A percentile compares a stretch with the other conserved stretches of the same genome.
phyloP scores from a whole-genome alignment of 768 basidiomycete species.

The Serendipita indica region DNA sequence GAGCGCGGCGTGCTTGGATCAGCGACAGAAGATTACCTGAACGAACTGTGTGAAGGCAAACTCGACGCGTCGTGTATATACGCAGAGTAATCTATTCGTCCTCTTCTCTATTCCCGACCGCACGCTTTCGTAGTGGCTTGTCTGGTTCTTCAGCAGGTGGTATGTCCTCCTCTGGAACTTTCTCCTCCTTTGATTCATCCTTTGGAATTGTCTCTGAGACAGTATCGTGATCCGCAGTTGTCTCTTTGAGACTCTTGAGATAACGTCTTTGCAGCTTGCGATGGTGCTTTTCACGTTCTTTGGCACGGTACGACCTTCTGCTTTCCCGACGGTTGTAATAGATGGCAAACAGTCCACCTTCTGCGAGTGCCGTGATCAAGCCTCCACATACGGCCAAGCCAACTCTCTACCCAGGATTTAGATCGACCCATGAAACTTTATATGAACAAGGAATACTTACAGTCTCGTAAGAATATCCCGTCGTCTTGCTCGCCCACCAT shows the following conservation, averaged over 20 bases:
- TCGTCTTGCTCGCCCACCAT: slow-evolving; percentile 8
- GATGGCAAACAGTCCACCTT: neutral
- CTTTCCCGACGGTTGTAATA: slow-evolving; percentile 5
- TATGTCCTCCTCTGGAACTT: no score
- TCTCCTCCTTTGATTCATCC: neutral
- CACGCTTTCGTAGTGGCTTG: no score
- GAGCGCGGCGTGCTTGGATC: neutral
- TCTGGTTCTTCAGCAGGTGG: no score
- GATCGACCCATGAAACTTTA: neutral
- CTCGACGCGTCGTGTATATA: neutral
- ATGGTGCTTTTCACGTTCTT: neutral
- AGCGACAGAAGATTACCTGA: neutral
- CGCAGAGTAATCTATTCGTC: no score
- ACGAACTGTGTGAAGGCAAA: neutral
- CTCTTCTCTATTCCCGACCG: no score
- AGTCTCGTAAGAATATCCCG: neutral
- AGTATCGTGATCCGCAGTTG: neutral
- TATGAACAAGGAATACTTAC: neutral
- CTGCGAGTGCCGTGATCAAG: neutral
- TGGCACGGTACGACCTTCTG: neutral
- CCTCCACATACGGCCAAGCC: neutral
- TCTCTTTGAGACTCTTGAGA: neutral
- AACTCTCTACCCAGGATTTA: neutral
- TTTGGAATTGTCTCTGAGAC: neutral
- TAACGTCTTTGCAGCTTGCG: neutral